These are phyloP conservation scores for Sicyos baderoa DNA, from an alignment of 306 rosid genomes.

Conservation along the genomic window DNA sequence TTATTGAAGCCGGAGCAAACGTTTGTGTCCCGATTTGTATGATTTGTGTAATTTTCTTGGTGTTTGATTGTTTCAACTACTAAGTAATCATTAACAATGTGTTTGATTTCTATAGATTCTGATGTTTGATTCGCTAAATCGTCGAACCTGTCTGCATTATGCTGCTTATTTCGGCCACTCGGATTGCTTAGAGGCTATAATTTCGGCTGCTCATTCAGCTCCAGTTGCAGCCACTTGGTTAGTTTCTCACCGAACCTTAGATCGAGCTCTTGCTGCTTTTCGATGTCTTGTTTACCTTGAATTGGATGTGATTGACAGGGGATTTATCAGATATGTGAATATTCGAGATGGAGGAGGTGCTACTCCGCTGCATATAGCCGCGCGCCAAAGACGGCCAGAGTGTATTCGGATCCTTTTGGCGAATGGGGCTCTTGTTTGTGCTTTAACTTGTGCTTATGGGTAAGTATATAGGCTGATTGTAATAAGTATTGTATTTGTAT, in stretches of 20 bases:
- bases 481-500: constrained; percentile 13
- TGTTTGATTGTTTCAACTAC: constrained; percentile 4
- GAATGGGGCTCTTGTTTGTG: constrained; percentile 80
- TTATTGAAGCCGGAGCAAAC: constrained; percentile 77
- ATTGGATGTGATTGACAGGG: constrained; percentile 43
- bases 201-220: constrained; percentile 63
- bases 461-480: constrained; percentile 22
- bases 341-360: constrained; percentile 83
- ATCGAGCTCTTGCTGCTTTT: background rate
- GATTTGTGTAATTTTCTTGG: constrained; percentile 15
- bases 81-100: constrained; percentile 1
- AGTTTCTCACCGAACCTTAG: constrained; percentile 12
- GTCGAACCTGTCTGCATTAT: constrained; percentile 82
- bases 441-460: constrained; percentile 75
- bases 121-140: constrained; percentile 68
- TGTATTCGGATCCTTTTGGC: constrained; percentile 60
- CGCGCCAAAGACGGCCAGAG: constrained; percentile 53
- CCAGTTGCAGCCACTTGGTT: constrained; percentile 76
- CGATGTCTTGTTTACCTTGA: background rate
- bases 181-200: constrained; percentile 68
- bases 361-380: constrained; percentile 78
- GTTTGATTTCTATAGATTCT: constrained; percentile 44
- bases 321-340: constrained; percentile 80
- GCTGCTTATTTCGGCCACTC: constrained; percentile 73
- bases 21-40: constrained; percentile 34